phyloP scores from a whole-genome alignment of 176 grass and related monocot genomes.

The Cenchrus purpureus region DNA sequence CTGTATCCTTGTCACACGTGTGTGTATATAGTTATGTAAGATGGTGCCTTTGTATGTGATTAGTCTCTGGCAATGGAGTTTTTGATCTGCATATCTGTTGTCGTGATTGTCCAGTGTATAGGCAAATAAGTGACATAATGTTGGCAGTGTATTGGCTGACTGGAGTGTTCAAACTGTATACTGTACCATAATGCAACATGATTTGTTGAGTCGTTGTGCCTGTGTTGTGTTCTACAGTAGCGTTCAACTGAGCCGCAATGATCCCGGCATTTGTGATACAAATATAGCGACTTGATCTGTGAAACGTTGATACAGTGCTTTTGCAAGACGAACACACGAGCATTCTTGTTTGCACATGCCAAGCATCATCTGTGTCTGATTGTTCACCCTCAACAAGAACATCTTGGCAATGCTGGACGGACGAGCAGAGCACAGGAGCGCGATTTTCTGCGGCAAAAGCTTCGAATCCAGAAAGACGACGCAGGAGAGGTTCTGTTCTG shows the following conservation, averaged over 20 bases:
- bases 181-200: too few species aligned
- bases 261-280: neutral
- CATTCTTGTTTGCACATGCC: too few species aligned
- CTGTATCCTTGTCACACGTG: neutral
- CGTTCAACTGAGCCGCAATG: neutral
- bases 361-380: too few species aligned
- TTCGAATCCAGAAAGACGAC: too few species aligned
- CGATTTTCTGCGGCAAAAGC: too few species aligned
- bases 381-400: too few species aligned
- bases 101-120: neutral
- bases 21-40: constrained; percentile 15
- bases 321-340: too few species aligned
- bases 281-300: neutral
- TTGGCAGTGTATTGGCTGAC: constrained; percentile 23
- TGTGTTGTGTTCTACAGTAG: neutral
- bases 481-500: too few species aligned
- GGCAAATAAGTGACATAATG: neutral
- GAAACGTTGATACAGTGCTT: too few species aligned
- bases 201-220: too few species aligned
- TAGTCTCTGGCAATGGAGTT: neutral
- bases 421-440: too few species aligned
- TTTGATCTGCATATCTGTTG: neutral
- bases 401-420: too few species aligned
- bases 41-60: constrained; percentile 10
- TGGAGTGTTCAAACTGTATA: neutral